These are phyloP conservation scores for Herpetospermum pedunculosum DNA, from an alignment of 306 rosid species.

Conservation along the genomic window DNA sequence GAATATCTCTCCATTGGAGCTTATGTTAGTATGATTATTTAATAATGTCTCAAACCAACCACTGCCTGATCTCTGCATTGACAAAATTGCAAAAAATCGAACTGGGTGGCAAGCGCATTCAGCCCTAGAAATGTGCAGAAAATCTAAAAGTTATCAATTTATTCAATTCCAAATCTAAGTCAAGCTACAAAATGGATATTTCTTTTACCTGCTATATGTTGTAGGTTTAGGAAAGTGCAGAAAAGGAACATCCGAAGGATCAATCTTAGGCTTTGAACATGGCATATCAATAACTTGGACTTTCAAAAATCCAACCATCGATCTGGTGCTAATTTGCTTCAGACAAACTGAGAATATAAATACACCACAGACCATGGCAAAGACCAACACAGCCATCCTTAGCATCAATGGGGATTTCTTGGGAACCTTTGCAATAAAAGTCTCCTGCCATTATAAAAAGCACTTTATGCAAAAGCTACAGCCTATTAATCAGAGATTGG, in stretches of 20 bases:
- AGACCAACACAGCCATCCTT: slow-evolving; percentile 61
- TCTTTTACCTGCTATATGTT: slow-evolving; percentile 68
- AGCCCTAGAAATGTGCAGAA: slow-evolving; percentile 38
- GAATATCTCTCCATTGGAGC: slow-evolving; percentile 95
- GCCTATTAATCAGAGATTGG: neutral
- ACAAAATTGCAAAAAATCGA: slow-evolving; percentile 70
- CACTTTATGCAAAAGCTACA: slow-evolving; percentile 10
- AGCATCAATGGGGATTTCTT: slow-evolving; percentile 67
- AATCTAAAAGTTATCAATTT: slow-evolving; percentile 16
- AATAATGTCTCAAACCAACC: slow-evolving; percentile 99
- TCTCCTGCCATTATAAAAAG: slow-evolving; percentile 43
- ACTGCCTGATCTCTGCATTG: slow-evolving; percentile 99
- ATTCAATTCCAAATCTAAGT: neutral
- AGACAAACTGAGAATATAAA: slow-evolving; percentile 82
- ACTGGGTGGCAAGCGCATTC: slow-evolving; percentile 89
- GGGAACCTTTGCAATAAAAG: slow-evolving; percentile 37
- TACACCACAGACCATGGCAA: slow-evolving; percentile 86
- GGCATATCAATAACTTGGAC: slow-evolving; percentile 43
- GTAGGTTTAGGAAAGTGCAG: slow-evolving; percentile 79
- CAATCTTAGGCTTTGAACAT: slow-evolving; percentile 58
- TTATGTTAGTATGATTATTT: slow-evolving; percentile 81
- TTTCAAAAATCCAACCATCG: slow-evolving; percentile 35
- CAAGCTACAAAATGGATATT: slow-evolving; percentile 9
- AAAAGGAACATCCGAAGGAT: slow-evolving; percentile 55
- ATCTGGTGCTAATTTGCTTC: slow-evolving; percentile 57